These are phyloP conservation scores for Boletus pseudopeckii DNA, from an alignment of 768 basidiomycete species.

Conservation along the genomic window DNA sequence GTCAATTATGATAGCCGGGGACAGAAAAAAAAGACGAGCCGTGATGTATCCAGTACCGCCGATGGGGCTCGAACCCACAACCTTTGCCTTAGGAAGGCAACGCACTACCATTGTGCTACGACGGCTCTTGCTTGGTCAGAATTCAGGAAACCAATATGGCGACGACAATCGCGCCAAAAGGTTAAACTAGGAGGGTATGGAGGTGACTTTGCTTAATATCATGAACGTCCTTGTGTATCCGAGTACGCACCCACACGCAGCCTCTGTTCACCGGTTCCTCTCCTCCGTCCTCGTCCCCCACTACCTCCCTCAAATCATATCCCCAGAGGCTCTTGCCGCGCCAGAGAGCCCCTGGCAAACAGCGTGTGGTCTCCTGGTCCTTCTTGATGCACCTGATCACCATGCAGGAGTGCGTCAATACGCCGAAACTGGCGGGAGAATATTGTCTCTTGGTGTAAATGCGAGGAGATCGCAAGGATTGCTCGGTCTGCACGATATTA, in stretches of 20 bases:
- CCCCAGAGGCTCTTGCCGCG: slow-evolving; percentile 49
- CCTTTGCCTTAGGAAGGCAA: slow-evolving; percentile 40
- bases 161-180: background rate
- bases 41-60: slow-evolving; percentile 30
- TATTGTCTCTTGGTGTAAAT: slow-evolving; percentile 63
- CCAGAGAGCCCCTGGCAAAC: slow-evolving; percentile 73
- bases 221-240: slow-evolving; percentile 80
- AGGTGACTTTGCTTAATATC: background rate
- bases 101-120: slow-evolving; percentile 40
- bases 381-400: slow-evolving; percentile 56
- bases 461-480: slow-evolving; percentile 47
- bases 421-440: slow-evolving; percentile 64
- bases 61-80: slow-evolving; percentile 39
- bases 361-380: slow-evolving; percentile 74
- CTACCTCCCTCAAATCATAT: slow-evolving; percentile 75
- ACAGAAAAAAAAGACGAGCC: slow-evolving; percentile 17
- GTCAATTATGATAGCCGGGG: background rate
- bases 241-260: slow-evolving; percentile 55
- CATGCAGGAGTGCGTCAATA: slow-evolving; percentile 52
- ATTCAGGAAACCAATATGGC: background rate
- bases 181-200: no score
- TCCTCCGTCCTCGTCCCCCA: slow-evolving; percentile 60
- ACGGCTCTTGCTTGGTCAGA: slow-evolving; percentile 20
- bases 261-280: slow-evolving; percentile 46
- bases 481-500: slow-evolving; percentile 32